Base-by-base conservation (phyloP, 2,329 filamentous ascomycete species). In the Pseudogymnoascus sp. region DNA sequence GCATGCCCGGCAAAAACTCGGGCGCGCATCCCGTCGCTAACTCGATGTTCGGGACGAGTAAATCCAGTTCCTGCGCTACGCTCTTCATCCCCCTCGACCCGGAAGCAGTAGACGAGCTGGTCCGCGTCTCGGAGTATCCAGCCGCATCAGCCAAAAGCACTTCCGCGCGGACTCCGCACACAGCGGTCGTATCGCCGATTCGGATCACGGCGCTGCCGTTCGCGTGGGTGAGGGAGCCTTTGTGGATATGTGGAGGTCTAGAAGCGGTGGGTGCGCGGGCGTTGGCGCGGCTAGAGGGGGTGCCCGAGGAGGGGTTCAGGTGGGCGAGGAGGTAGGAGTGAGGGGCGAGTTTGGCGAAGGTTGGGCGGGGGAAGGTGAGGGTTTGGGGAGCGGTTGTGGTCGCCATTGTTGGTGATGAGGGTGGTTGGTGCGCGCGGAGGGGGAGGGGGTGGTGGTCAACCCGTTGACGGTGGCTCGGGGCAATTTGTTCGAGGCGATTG, bases 1-100 rank as follows among this genome's bases (percentile, higher is more conserved):
- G 88, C 8, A 88, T 88, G 53, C 93, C 92, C 0, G 95, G 92
- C 16, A 96, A 81, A 69, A 93, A 91, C 21, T 88, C 83, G 2
- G 93, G 93, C 6, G 92, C 90, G 72, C 90, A 96, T 37, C 95
- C 95, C 0, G 95, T 99, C 35, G 88, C 89, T 33, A 99, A 79
- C 73, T 97, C 95, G 63, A 99, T 85, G 72, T 99, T 99, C 1
- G 95, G 93, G 1, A 99, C 93, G 2, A 99, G 78, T 13, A 99
- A 78, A 70, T 91, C 86, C 72, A 86, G 82, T 63, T 86, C 83
- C 65, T 77, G 79, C 62, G 76, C 74, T 85, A 85, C 66, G 69
- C 72, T 68, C 69, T 71, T 70, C 67, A 74, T 69, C 68, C 68
- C 61, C 66, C 70, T 61, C 38, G 38, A 10, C n/a, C 38, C 38